Conservation (phyloP, 768 basidiomycete genomes). For the Agaricus sinodeliciosus region DNA sequence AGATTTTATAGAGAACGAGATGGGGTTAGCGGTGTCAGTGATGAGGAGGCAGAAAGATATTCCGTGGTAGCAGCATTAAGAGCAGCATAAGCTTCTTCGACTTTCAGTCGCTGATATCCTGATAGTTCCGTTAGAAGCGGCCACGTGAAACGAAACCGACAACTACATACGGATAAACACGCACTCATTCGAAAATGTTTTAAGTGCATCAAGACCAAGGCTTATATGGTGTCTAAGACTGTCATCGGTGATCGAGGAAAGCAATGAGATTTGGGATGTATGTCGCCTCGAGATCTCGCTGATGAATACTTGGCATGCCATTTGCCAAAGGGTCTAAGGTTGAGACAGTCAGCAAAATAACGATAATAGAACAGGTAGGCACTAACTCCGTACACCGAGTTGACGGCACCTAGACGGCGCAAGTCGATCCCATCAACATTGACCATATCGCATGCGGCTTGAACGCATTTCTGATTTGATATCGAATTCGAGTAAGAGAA, state of each 20-base stretch:
- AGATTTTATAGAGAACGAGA: not conserved
- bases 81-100: constrained; percentile 38
- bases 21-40: not conserved
- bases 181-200: constrained; percentile 37
- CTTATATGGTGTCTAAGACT: constrained; percentile 34
- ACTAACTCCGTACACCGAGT: constrained; percentile 49
- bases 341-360: constrained; percentile 6
- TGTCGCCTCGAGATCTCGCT: constrained; percentile 39
- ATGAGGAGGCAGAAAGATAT: constrained; percentile 4
- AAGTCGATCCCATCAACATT: constrained; percentile 31
- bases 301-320: constrained; percentile 39
- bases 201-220: constrained; percentile 33
- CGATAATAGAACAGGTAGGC: constrained; percentile 8
- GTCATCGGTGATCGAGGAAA: constrained; percentile 28
- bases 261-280: constrained; percentile 25
- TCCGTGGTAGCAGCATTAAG: constrained; percentile 21
- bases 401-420: constrained; percentile 32
- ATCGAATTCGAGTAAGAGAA: constrained; percentile 35
- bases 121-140: constrained; percentile 8
- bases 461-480: constrained; percentile 38
- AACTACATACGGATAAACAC: constrained; percentile 36
- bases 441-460: constrained; percentile 37
- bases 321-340: constrained; percentile 37
- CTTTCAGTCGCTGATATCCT: constrained; percentile 41
- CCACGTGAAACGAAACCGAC: not conserved